Base-by-base conservation (phyloP, 495 filamentous ascomycete genomes). In the Neurospora sp. region DNA sequence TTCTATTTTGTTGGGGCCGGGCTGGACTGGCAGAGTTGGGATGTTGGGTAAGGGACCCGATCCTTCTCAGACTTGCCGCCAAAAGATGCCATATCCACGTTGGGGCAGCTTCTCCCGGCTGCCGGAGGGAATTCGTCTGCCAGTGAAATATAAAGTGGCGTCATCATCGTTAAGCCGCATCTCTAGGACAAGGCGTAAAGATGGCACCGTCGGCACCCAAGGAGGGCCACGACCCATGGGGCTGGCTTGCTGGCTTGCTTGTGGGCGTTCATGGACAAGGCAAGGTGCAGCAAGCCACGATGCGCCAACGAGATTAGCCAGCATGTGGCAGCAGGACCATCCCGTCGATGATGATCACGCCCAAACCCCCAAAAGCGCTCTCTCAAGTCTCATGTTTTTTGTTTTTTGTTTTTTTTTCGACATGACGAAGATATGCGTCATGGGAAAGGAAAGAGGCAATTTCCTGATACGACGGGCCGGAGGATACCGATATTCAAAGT, bases 381-480 rank as follows among this genome's bases (percentile, higher is more conserved):
- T 41, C 9, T 22, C 14, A 3, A 39, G n/a, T 22, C 31, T 53
- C 41, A 37, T n/a, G 27, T 18, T 70, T 20, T 68, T 37, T 68
- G n/a, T n/a, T n/a, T n/a, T n/a, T n/a, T n/a, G 27, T 18, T 70
- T 20, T 68, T 37, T 68, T 44, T 35, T 65, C 3, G 53, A 35
- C 31, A 65, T 65, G 53, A 65, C 18, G 65, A 69, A 42, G 42
- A 41, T 42, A 48, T 41, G 37, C n/a, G 35, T 27, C 16, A 20
- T 68, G 53, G 37, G 48, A 39, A 69, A 39, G 48, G 16, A 41
- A 22, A 37, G 27, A 31, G 48, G 74, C 41, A 74, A 77, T 77
- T 74, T 76, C 72, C 74, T 71, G 72, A 72, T 53, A 53, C 69
- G 77, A 78, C 74, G 76, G 73, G 74, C 75, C 76, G 77, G 77